Conservation (phyloP, 306 rosid species). For the Cotoneaster glaucophyllus region DNA sequence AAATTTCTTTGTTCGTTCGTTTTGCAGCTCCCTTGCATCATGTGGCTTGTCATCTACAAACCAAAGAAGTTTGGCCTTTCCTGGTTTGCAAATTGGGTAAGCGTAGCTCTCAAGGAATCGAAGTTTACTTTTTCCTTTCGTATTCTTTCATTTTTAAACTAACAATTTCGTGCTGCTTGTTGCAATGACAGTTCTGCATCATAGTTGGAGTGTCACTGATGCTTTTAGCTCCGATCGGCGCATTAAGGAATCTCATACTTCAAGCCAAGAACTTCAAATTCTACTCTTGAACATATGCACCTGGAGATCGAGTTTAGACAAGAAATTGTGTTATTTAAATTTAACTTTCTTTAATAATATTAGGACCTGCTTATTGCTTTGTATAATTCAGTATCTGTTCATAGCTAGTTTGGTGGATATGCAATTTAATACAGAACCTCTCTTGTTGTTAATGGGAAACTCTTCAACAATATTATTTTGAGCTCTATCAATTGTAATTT, state of each 20-base stretch:
- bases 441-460: background rate
- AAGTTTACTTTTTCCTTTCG: too few relatives aligned
- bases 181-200: slow-evolving; percentile 17
- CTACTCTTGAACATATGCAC: background rate
- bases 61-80: slow-evolving; percentile 30
- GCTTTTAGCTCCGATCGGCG: slow-evolving; percentile 24
- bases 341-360: background rate
- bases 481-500: background rate
- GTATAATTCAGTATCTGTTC: background rate
- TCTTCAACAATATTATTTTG: background rate
- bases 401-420: background rate
- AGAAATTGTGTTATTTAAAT: background rate
- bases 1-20: background rate
- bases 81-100: slow-evolving; percentile 36
- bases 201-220: slow-evolving; percentile 6
- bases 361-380: background rate
- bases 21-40: slow-evolving; percentile 43
- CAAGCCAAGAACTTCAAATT: slow-evolving; percentile 18
- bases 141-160: background rate
- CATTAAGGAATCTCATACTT: slow-evolving; percentile 20
- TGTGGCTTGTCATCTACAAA: slow-evolving; percentile 34
- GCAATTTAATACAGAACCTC: background rate
- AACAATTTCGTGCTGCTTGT: background rate
- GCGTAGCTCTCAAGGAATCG: background rate
- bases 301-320: background rate